These are phyloP conservation scores for Aureobasidium namibiae DNA, from an alignment of 2,329 filamentous ascomycete species.

Conservation along the genomic window DNA sequence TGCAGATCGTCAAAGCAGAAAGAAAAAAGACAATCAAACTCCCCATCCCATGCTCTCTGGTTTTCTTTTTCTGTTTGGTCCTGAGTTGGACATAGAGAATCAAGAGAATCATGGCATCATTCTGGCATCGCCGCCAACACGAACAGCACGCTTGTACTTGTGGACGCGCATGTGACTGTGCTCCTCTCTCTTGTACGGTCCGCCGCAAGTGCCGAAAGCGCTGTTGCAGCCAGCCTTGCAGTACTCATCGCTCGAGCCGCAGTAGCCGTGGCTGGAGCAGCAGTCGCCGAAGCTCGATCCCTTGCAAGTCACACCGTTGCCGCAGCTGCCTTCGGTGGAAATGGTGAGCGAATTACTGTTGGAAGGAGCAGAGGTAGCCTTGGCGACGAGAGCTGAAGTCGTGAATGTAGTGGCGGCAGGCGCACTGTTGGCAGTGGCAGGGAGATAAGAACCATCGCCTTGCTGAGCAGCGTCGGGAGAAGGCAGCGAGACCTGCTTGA, in stretches of 20 bases:
- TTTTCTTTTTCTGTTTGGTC: background rate
- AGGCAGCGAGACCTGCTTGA: conserved; percentile 1
- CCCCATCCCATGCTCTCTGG: background rate
- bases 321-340: conserved; percentile 12
- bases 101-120: background rate
- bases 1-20: background rate
- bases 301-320: conserved; percentile 8
- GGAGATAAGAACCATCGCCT: conserved; percentile 1
- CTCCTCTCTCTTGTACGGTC: background rate
- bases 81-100: background rate
- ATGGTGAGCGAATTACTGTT: background rate
- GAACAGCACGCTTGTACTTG: background rate
- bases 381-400: background rate
- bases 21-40: background rate
- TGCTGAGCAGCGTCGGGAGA: background rate
- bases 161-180: conserved; percentile 1
- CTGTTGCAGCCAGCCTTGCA: background rate
- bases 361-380: background rate
- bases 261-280: conserved; percentile 9
- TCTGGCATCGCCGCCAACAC: background rate
- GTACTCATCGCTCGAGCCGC: conserved; percentile 9
- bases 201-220: conserved; percentile 2
- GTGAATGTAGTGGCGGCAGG: background rate
- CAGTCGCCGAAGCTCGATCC: conserved; percentile 12
- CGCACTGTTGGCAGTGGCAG: background rate